Evolutionary conservation across 2,329 filamentous ascomycete genomes (phyloP).

Genomic region (Sclerotinia glacialis): DNA sequence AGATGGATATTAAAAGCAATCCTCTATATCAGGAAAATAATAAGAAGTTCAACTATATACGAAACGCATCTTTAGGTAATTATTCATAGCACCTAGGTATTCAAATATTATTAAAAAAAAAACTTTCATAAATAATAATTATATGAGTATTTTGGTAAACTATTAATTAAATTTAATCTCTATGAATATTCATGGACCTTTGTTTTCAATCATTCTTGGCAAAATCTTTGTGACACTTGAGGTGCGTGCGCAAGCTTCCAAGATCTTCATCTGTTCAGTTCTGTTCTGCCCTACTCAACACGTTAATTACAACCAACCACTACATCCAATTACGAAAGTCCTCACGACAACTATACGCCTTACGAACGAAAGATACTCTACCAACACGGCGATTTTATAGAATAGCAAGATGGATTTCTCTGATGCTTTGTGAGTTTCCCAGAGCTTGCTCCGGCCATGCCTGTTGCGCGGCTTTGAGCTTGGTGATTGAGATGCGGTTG

Average conservation of each 20-base stretch:
- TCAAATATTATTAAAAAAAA: no score
- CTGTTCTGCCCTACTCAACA: neutral
- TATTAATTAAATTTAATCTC: neutral
- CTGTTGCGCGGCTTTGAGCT: constrained; percentile 18
- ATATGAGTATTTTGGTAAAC: neutral
- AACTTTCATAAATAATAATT: neutral
- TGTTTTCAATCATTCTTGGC: constrained; percentile 5
- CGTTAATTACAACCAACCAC: constrained; percentile 14
- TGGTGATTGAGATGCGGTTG: constrained; percentile 19
- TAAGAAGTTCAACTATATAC: no score
- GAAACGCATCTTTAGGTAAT: no score
- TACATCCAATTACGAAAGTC: neutral
- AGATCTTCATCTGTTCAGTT: neutral
- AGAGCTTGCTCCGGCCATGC: constrained; percentile 7
- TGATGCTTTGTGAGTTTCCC: constrained; percentile 74
- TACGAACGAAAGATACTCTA: neutral
- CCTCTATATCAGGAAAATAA: no score
- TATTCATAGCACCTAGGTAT: neutral
- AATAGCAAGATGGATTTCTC: constrained; percentile 73
- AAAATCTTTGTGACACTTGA: constrained; percentile 3
- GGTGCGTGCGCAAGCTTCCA: constrained; percentile 9
- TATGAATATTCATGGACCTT: neutral
- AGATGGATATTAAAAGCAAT: no score
- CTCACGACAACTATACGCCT: neutral
- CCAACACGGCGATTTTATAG: neutral